Evolutionary conservation across 163 green algal genomes (phyloP).

Genomic region (Volvox carteri): DNA sequence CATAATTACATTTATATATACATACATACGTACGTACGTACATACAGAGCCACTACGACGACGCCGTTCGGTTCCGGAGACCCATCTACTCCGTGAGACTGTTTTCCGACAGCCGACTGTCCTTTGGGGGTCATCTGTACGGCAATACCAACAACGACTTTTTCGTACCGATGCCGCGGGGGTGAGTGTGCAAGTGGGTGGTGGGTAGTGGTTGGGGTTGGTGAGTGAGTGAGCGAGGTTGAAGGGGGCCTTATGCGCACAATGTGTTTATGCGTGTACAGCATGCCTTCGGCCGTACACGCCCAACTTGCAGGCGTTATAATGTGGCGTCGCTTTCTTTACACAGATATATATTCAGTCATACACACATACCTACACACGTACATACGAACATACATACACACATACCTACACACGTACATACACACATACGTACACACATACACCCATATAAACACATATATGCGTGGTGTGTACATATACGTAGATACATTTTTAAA

Average conservation of each 20-base stretch:
- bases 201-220: background rate
- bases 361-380: background rate
- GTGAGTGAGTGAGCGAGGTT: background rate
- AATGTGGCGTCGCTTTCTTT: too few relatives aligned
- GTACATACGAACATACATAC: background rate
- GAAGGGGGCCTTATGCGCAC: too few relatives aligned
- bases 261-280: too few relatives aligned
- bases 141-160: constrained; percentile 83
- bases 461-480: too few relatives aligned
- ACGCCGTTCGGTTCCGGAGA: constrained; percentile 74
- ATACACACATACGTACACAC: too few relatives aligned
- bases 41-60: constrained; percentile 75
- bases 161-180: constrained; percentile 81
- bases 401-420: too few relatives aligned
- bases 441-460: too few relatives aligned
- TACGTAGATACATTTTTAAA: too few relatives aligned
- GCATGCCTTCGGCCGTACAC: too few relatives aligned
- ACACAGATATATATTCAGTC: background rate
- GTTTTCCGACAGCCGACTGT: constrained; percentile 81
- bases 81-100: constrained; percentile 82
- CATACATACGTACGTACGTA: background rate
- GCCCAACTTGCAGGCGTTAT: too few relatives aligned
- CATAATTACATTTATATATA: too few relatives aligned
- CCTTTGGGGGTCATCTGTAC: constrained; percentile 82
- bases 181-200: background rate